These are phyloP conservation scores for Polyporus tsugae DNA, from an alignment of 1,284 basidiomycete genomes.

Conservation along the genomic window DNA sequence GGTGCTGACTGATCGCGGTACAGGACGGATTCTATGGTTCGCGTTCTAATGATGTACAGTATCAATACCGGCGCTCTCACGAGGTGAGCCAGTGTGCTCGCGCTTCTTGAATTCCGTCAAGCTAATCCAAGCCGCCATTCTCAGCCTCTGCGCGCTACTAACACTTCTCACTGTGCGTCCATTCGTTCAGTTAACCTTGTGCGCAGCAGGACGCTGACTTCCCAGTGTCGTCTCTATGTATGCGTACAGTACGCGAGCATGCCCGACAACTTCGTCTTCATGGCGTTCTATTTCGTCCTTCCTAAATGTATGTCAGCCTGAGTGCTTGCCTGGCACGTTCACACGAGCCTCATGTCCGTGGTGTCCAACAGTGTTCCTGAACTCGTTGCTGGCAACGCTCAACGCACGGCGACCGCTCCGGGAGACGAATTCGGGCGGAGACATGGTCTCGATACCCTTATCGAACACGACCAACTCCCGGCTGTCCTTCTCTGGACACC, in stretches of 20 bases:
- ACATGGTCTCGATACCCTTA: slow-evolving; percentile 28
- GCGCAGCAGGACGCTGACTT: not conserved
- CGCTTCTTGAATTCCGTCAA: not conserved
- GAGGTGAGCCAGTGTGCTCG: slow-evolving; percentile 14
- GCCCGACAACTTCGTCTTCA: slow-evolving; percentile 37
- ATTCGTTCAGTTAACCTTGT: not conserved
- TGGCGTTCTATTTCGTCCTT: slow-evolving; percentile 36
- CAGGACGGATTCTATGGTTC: slow-evolving; percentile 25
- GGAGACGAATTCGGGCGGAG: slow-evolving; percentile 19
- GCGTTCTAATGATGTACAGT: slow-evolving; percentile 28
- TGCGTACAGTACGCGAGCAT: slow-evolving; percentile 32
- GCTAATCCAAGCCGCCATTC: not conserved
- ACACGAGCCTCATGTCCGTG: slow-evolving; percentile 13
- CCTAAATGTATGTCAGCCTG: slow-evolving; percentile 30
- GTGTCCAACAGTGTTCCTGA: slow-evolving; percentile 25
- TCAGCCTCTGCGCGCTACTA: slow-evolving; percentile 21
- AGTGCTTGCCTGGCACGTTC: slow-evolving; percentile 3
- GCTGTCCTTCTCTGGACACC: slow-evolving; percentile 18
- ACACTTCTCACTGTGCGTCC: slow-evolving; percentile 20
- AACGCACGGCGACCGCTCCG: slow-evolving; percentile 24
- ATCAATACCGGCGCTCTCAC: slow-evolving; percentile 29
- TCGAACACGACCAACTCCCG: slow-evolving; percentile 20
- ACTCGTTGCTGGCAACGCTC: slow-evolving; percentile 29
- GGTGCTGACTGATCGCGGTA: not conserved
- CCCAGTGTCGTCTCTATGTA: not conserved